A percentile compares a stretch with the other conserved stretches of the same genome.
Evolutionary conservation across 2,329 filamentous ascomycete genomes (phyloP).

Genomic region (Bipolaris zeicola): DNA sequence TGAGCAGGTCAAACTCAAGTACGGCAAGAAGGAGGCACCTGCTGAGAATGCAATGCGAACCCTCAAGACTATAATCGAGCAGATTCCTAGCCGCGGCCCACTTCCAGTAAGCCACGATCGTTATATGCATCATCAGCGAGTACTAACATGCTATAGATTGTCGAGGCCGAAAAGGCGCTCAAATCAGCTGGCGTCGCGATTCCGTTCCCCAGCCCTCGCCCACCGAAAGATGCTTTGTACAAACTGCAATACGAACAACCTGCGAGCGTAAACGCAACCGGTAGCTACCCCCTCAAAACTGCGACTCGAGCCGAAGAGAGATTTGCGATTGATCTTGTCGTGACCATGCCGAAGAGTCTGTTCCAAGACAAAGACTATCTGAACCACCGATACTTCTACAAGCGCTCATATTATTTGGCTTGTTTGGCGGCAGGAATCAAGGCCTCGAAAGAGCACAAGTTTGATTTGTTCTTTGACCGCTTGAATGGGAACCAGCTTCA

Average conservation of each 20-base stretch:
- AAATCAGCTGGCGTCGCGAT: slow-evolving; percentile 71
- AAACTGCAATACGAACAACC: slow-evolving; percentile 80
- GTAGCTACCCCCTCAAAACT: slow-evolving; percentile 81
- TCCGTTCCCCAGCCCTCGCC: slow-evolving; percentile 83
- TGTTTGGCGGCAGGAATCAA: slow-evolving; percentile 75
- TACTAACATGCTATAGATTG: slow-evolving; percentile 58
- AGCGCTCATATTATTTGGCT: slow-evolving; percentile 88
- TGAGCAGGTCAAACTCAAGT: slow-evolving; percentile 61
- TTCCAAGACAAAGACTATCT: slow-evolving; percentile 96
- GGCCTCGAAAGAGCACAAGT: slow-evolving; percentile 58
- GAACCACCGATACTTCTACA: slow-evolving; percentile 93
- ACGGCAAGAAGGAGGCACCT: slow-evolving; percentile 60
- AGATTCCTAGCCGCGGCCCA: slow-evolving; percentile 57
- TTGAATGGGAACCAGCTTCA: slow-evolving; percentile 77
- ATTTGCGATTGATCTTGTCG: slow-evolving; percentile 77
- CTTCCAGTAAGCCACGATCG: slow-evolving; percentile 46
- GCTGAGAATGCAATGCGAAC: slow-evolving; percentile 52
- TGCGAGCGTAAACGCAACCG: slow-evolving; percentile 80
- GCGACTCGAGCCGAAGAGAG: slow-evolving; percentile 67
- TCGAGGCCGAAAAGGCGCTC: slow-evolving; percentile 70
- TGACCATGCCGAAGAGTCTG: slow-evolving; percentile 78
- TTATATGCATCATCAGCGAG: no score
- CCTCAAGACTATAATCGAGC: slow-evolving; percentile 53
- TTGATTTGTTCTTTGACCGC: slow-evolving; percentile 67
- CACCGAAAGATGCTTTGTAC: slow-evolving; percentile 76